Percentiles rank a stretch among this genome's conserved stretches.
phyloP scores from a whole-genome alignment of 2,329 filamentous ascomycete species.

The Biscogniauxia sp. region DNA sequence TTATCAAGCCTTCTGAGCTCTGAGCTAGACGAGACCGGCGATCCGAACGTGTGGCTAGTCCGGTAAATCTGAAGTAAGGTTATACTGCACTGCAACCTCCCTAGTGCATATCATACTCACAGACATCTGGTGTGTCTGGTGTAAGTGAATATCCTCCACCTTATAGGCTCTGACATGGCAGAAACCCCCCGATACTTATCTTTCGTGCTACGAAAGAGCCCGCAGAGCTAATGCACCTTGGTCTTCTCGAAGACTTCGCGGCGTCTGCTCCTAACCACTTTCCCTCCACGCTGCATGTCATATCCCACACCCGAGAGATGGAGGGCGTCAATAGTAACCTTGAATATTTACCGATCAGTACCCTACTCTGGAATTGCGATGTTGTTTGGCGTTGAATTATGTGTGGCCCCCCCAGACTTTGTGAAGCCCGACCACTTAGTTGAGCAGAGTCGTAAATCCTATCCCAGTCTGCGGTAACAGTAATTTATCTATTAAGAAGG shows the following conservation, averaged over 20 bases:
- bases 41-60: background rate
- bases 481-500: background rate
- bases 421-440: background rate
- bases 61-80: background rate
- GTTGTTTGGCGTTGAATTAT: background rate
- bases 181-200: background rate
- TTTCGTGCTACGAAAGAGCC: background rate
- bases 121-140: background rate
- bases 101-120: background rate
- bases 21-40: background rate
- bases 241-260: background rate
- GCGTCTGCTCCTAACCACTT: background rate
- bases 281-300: background rate
- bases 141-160: background rate
- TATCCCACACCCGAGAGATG: background rate
- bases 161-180: background rate
- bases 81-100: background rate
- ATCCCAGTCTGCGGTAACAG: background rate
- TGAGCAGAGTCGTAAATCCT: background rate
- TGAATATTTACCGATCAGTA: background rate
- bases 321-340: background rate
- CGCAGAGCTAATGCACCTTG: background rate
- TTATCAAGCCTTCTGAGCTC: background rate
- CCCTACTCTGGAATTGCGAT: background rate
- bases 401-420: background rate